phyloP scores from a whole-genome alignment of 352 stramenopile genomes.

The Globisporangium mamillatum region DNA sequence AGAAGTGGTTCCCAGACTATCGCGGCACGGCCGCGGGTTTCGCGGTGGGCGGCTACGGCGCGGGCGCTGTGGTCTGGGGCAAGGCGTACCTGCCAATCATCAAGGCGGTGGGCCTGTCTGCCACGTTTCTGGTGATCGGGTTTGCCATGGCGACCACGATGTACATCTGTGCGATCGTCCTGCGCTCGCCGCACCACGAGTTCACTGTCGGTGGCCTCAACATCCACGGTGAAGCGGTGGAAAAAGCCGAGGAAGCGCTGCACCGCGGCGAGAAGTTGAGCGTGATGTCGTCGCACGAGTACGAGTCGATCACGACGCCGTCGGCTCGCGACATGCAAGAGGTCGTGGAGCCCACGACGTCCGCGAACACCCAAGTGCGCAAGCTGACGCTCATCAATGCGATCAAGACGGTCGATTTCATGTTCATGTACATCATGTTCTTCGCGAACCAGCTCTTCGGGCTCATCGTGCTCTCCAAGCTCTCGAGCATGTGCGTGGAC shows the following conservation, averaged over 20 bases:
- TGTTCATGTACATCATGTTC: constrained; percentile 71
- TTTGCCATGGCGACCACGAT: constrained; percentile 39
- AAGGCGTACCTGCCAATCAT: constrained; percentile 66
- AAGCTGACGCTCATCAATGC: constrained; percentile 49
- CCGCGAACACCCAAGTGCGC: constrained; percentile 41
- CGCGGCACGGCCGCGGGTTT: constrained; percentile 66
- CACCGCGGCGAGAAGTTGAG: constrained; percentile 38
- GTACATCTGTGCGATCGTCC: constrained; percentile 34
- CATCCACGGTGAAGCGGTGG: constrained; percentile 54
- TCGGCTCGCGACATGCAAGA: constrained; percentile 33
- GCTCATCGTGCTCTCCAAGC: constrained; percentile 60
- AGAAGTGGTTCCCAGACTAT: constrained; percentile 82
- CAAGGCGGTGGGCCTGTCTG: constrained; percentile 37
- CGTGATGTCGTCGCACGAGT: constrained; percentile 42
- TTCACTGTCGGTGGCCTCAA: constrained; percentile 53
- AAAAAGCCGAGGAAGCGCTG: constrained; percentile 31
- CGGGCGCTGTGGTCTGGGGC: constrained; percentile 60
- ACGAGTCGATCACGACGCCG: constrained; percentile 41
- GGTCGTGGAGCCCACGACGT: constrained; percentile 22
- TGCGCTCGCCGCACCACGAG: constrained; percentile 44
- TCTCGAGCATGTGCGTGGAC: constrained; percentile 50
- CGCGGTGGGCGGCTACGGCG: constrained; percentile 59
- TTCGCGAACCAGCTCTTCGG: constrained; percentile 63
- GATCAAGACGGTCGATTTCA: constrained; percentile 53
- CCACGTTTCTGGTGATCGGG: constrained; percentile 50